Percentiles rank a stretch among this genome's conserved stretches.
Evolutionary conservation across 2,329 filamentous ascomycete genomes (phyloP).

Genomic region (Botrytis deweyae): DNA sequence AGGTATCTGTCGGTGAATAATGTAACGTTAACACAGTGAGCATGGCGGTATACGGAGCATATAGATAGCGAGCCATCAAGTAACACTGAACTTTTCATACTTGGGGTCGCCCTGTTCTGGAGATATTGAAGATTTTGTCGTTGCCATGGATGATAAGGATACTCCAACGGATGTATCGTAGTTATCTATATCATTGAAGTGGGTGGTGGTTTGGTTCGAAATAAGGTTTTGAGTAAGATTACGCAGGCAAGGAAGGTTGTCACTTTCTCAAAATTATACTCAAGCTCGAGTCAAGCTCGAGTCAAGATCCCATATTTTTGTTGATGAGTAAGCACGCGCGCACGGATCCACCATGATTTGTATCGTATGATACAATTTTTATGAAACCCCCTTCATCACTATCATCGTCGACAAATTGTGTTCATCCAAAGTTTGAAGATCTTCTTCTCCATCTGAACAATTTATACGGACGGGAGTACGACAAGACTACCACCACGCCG

Average conservation of each 20-base stretch:
- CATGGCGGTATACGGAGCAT: not conserved
- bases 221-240: not conserved
- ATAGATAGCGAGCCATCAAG: not conserved
- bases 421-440: not conserved
- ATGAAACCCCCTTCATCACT: not conserved
- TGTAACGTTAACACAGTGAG: not conserved
- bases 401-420: not conserved
- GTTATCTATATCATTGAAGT: not conserved
- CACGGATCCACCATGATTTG: not conserved
- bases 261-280: not conserved
- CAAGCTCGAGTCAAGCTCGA: too few species aligned
- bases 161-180: not conserved
- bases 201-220: not conserved
- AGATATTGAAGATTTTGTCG: not conserved
- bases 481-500: not conserved
- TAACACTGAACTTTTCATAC: not conserved
- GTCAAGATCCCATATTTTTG: not conserved
- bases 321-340: not conserved
- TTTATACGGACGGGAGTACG: not conserved
- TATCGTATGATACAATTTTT: not conserved
- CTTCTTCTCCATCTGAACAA: not conserved
- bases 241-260: not conserved
- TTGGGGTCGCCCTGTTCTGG: not conserved
- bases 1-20: conserved; percentile 5
- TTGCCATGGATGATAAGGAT: not conserved